Conservation (phyloP, 805 yeast genomes). For the Candida ficus region DNA sequence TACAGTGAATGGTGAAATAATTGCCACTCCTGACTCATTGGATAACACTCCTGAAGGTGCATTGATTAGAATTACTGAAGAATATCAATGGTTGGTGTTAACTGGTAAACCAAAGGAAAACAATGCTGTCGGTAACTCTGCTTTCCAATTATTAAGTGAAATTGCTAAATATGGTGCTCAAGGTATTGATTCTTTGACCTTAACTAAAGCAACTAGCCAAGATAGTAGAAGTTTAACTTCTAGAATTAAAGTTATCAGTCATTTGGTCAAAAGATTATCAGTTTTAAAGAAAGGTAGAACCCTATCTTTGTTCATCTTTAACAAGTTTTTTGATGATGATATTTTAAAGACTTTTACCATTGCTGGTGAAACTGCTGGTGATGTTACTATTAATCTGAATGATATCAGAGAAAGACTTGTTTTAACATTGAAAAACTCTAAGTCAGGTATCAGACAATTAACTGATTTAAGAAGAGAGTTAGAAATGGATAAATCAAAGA, state of each 20-base stretch:
- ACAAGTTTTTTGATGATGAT: conserved; percentile 33
- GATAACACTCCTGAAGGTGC: conserved; percentile 8
- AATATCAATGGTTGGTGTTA: conserved; percentile 50
- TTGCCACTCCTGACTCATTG: neutral
- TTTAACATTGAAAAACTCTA: conserved; percentile 48
- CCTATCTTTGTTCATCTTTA: conserved; percentile 49
- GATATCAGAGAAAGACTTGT: conserved; percentile 35
- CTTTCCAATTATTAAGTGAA: conserved; percentile 50
- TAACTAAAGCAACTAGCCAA: conserved; percentile 55
- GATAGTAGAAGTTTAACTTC: conserved; percentile 67
- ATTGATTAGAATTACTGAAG: conserved; percentile 40
- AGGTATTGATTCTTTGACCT: conserved; percentile 57
- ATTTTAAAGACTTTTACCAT: conserved; percentile 14
- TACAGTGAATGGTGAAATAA: neutral
- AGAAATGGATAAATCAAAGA: conserved; percentile 39
- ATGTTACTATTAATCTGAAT: conserved; percentile 25
- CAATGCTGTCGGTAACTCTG: conserved; percentile 48
- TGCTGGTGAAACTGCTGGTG: conserved; percentile 17
- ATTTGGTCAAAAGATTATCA: conserved; percentile 39
- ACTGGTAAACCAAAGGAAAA: conserved; percentile 52
- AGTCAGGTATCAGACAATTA: conserved; percentile 54
- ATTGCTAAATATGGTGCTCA: conserved; percentile 50
- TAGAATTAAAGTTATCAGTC: conserved; percentile 51
- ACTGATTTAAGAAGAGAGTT: conserved; percentile 58
- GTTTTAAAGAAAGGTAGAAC: conserved; percentile 41